Evolutionary conservation across 2,329 filamentous ascomycete genomes (phyloP), one percentile per base, ranked within the genome.

Genomic region (Colletotrichum kahawae): DNA sequence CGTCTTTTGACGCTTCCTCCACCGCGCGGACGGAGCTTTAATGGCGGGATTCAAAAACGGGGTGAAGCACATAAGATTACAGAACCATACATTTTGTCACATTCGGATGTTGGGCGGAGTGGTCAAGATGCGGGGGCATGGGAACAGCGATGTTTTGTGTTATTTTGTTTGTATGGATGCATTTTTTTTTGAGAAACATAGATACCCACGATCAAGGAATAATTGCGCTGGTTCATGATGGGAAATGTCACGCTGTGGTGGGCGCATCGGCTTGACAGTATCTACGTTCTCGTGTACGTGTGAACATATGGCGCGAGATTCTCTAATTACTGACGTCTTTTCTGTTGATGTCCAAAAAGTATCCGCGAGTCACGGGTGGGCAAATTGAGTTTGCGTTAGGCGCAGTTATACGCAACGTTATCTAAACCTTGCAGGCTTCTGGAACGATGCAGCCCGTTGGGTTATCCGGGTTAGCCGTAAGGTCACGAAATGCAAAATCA

Each of bases 151-250:
- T 60, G 31, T 60, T 59, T 60, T 24, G 24, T 24, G 24, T 24
- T 24, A 24, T 24, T 24, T 24, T 24, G 24, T 24, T 24, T 24
- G 24, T 4, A 24, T 4, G 65, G 21, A 57, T 16, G 29, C 7
- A 9, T 51, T 62, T 43, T 33, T 34, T 27, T 60, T 62, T 54
- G 43, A 66, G 38, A 71, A 48, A 74, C 71, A 74, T 63, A 72
- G 72, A 75, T 75, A 75, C 72, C 72, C 70, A 65, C 36, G 33
- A 65, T 21, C 38, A 65, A n/a, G 38, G 36, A 29, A 65, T 51
- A 65, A 48, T 51, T 51, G 21, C 38, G 18, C 27, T 43, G 33
- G 33, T 24, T 56, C n/a, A 21, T 48, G 43, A 48, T 48, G 43
- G 18, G 43, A 48, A 48, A 48, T 21, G 43, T 48, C 0, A 48